Percentiles rank a stretch among this genome's conserved stretches.
Conservation (phyloP, 768 basidiomycete species). For the Tylopilus vinaceipallidus region DNA sequence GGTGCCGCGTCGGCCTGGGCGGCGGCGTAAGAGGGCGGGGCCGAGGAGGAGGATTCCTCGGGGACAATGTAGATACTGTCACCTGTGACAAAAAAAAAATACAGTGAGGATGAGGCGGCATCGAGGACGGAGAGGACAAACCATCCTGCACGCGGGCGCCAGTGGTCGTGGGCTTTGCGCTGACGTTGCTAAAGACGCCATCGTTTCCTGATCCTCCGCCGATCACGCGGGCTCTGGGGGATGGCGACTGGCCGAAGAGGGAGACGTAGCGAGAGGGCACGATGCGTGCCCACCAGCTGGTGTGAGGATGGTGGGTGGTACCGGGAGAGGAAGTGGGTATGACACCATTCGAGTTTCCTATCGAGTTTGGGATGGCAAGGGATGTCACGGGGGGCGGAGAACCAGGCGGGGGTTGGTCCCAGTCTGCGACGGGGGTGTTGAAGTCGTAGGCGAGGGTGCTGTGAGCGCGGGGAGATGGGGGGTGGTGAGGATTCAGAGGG, state of each 20-base stretch:
- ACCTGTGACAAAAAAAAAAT: conserved; percentile 42
- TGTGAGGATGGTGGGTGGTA: conserved; percentile 23
- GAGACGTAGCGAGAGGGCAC: conserved; percentile 52
- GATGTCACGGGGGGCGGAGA: conserved; percentile 70
- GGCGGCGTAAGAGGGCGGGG: conserved; percentile 88
- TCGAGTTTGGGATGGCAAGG: conserved; percentile 62
- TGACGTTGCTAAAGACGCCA: conserved; percentile 95
- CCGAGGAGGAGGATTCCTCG: conserved; percentile 78
- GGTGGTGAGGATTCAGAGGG: conserved; percentile 45
- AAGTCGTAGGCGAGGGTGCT: conserved; percentile 66
- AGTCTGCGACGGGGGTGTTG: conserved; percentile 62
- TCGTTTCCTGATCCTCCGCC: conserved; percentile 77
- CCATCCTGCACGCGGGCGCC: conserved; percentile 63
- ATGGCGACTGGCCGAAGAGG: conserved; percentile 42
- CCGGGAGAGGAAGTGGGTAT: conserved; percentile 49
- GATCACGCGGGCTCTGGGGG: conserved; percentile 34
- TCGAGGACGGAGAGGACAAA: conserved; percentile 1
- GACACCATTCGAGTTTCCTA: conserved; percentile 74
- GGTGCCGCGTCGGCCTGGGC: conserved; percentile 96
- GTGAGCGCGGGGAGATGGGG: conserved; percentile 28
- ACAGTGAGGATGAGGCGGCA: neutral
- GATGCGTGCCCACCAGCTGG: conserved; percentile 59
- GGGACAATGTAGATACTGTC: conserved; percentile 75
- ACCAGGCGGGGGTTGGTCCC: conserved; percentile 80
- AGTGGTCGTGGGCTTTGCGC: conserved; percentile 68